Evolutionary conservation across 129 eudicot genomes (phyloP).

Genomic region (Ambrosia trifida): DNA sequence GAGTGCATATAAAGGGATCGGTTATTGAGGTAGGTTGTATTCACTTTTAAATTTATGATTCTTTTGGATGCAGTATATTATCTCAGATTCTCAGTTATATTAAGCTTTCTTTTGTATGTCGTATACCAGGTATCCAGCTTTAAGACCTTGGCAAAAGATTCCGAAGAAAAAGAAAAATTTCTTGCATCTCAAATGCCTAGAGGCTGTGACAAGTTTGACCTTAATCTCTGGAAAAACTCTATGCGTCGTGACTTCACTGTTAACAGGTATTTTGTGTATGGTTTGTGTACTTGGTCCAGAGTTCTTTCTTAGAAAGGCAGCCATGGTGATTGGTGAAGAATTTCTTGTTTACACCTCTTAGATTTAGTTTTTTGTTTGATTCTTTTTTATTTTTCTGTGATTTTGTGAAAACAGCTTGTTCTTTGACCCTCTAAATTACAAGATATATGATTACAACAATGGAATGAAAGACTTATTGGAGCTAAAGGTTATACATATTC

Average conservation of each 20-base stretch:
- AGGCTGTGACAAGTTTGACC: slow-evolving; percentile 51
- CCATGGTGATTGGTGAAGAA: background rate
- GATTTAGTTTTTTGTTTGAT: background rate
- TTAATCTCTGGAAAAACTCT: slow-evolving; percentile 61
- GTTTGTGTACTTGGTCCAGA: background rate
- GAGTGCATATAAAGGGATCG: slow-evolving; percentile 53
- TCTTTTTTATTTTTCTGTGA: slow-evolving; percentile 14
- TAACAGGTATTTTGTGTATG: slow-evolving; percentile 56
- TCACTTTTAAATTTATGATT: background rate
- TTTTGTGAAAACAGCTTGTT: slow-evolving; percentile 71
- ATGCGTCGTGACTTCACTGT: slow-evolving; percentile 86
- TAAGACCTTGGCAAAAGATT: slow-evolving; percentile 48
- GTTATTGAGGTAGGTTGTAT: slow-evolving; percentile 68
- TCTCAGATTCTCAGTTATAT: slow-evolving; percentile 11
- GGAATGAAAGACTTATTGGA: slow-evolving; percentile 68
- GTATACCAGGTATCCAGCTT: slow-evolving; percentile 81
- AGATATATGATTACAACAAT: slow-evolving; percentile 66
- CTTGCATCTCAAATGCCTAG: slow-evolving; percentile 39
- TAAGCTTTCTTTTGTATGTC: background rate
- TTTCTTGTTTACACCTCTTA: background rate
- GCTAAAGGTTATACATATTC: slow-evolving; percentile 56
- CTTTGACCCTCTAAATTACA: slow-evolving; percentile 73
- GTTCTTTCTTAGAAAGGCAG: background rate
- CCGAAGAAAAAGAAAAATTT: slow-evolving; percentile 38
- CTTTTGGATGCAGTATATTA: background rate